These are phyloP conservation scores for Eutrema yunnanense DNA, from an alignment of 345 rosid species.

Conservation along the genomic window DNA sequence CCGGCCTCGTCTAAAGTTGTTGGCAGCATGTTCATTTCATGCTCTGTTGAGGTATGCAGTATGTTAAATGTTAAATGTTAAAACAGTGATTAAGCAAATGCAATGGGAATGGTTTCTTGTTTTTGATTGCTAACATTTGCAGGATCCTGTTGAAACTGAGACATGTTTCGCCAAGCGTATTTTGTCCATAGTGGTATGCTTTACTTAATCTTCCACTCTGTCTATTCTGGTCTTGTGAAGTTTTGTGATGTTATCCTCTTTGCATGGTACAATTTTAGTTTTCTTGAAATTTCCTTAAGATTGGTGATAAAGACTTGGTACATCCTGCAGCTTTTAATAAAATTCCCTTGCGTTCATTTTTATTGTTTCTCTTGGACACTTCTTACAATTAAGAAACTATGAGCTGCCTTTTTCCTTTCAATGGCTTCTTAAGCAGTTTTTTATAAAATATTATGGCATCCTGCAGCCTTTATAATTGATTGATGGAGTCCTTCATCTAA, in stretches of 20 bases:
- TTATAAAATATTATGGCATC: not conserved
- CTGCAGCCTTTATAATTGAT: slow-evolving; percentile 7
- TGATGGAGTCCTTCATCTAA: slow-evolving; percentile 17
- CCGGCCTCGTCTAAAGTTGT: slow-evolving; percentile 59
- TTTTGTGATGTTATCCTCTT: not conserved
- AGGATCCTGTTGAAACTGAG: slow-evolving; percentile 95
- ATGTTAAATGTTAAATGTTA: not conserved
- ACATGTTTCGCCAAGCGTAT: slow-evolving; percentile 75
- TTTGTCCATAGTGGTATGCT: slow-evolving; percentile 75
- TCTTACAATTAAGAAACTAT: not conserved
- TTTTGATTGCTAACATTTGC: slow-evolving; percentile 21
- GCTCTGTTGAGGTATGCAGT: slow-evolving; percentile 69
- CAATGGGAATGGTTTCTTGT: slow-evolving; percentile 15
- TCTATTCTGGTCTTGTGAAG: not conserved
- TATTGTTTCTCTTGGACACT: not conserved
- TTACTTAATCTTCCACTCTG: not conserved
- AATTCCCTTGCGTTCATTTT: not conserved
- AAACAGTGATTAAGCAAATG: not conserved
- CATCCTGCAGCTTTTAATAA: not conserved
- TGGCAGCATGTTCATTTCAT: slow-evolving; percentile 70
- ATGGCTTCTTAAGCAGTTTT: not conserved
- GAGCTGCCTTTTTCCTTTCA: not conserved
- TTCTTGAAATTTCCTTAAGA: not conserved
- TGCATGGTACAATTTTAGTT: not conserved
- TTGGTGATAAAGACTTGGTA: not conserved